Base-by-base conservation (phyloP, 352 stramenopile genomes). In the Aphanomyces astaci region DNA sequence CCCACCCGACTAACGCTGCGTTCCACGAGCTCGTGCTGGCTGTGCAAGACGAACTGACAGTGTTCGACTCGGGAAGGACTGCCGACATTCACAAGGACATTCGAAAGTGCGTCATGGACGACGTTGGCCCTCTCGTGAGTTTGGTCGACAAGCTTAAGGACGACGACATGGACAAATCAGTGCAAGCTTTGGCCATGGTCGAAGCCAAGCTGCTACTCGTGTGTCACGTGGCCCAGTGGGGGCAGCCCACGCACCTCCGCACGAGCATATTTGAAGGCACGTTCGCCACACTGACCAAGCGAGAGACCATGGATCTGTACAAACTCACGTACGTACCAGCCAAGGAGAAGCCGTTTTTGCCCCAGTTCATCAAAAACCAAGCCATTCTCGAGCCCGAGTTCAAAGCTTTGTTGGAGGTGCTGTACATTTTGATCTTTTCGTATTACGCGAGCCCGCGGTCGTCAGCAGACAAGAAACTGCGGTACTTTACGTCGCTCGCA, bases 331-430 rank as follows among this genome's bases (percentile, higher is more conserved):
- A 60, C 39, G 39, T 68, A 24, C 31, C 48, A 22, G 28, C 62
- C n/a, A 68, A 68, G n/a, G 62, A 68, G 28, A 68, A 52, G 33
- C 43, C 62, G 32, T 68, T 68, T 45, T 59, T 59, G 43, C 32
- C 28, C 2, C 31, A 40, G 30, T 45, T 68, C 15, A 60, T 68
- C 28, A 68, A 68, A 45, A 68, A 60, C 22, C 27, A 68, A 11
- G 13, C 62, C 2, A 22, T 19, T 59, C 43, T 68, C 4, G 62
- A 68, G 43, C 15, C 30, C 25, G 43, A 68, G 28, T 30, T 68
- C 9, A 45, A 68, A n/a, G 62, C 22, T 25, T 28, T 68, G 27
- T 52, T 68, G 15, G 62, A 68, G 30, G 2, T 68, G 30, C 62
- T 68, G 19, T 68, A 68, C n/a, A 60, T 68, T 4, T 52, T 68